Evolutionary conservation across 73 alveolate species (phyloP).

Genomic region (Tetrahymena thermophila): DNA sequence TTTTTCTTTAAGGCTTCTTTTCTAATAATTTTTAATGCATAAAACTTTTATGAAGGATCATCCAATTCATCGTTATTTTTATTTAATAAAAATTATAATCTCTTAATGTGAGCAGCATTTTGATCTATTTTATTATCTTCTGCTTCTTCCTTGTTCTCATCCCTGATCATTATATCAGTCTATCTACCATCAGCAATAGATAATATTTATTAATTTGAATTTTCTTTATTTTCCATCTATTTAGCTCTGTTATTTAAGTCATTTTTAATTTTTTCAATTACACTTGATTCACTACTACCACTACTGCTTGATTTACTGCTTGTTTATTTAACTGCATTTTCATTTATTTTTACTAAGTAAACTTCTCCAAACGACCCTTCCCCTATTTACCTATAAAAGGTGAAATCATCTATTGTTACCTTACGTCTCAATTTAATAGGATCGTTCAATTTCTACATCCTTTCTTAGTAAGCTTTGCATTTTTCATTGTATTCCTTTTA

Average conservation of each 20-base stretch:
- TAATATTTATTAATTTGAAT: background rate
- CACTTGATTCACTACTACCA: background rate
- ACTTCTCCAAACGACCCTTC: conserved; percentile 60
- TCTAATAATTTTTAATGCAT: conserved; percentile 86
- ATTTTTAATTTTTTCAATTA: background rate
- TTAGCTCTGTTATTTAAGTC: background rate
- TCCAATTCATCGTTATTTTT: background rate
- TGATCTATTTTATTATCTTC: background rate
- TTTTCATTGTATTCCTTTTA: background rate
- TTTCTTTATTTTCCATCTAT: background rate
- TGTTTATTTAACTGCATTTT: conserved; percentile 17
- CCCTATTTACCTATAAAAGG: conserved; percentile 38
- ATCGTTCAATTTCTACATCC: background rate
- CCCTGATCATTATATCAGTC: background rate
- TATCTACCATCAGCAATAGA: background rate
- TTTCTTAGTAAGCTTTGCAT: background rate
- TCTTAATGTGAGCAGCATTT: background rate
- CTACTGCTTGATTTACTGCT: background rate
- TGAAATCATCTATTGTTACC: conserved; percentile 14
- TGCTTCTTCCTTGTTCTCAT: background rate
- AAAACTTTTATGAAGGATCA: conserved; percentile 27
- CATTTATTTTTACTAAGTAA: conserved; percentile 74
- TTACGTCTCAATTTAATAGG: background rate
- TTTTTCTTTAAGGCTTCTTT: conserved; percentile 79
- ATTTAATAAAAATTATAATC: background rate